Conservation (phyloP, 164 flowering plant genomes). For the Tetracentron sinense region DNA sequence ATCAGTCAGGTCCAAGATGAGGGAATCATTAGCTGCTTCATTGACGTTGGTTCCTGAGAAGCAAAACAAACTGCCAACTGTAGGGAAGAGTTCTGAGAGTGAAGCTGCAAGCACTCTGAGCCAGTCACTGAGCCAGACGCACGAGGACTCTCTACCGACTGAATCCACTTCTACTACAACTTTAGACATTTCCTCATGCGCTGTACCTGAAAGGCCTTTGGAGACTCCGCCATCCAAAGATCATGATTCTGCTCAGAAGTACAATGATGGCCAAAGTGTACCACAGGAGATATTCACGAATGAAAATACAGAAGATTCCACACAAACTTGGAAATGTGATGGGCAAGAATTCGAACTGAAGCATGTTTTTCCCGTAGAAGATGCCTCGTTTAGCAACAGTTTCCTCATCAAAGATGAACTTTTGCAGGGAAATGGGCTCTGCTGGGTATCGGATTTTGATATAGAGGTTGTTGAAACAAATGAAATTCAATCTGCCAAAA, state of each 20-base stretch:
- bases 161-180: conserved; percentile 16
- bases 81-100: conserved; percentile 25
- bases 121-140: conserved; percentile 7
- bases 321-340: conserved; percentile 19
- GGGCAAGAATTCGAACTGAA: conserved; percentile 40
- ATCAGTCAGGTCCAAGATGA: conserved; percentile 76
- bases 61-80: conserved; percentile 25
- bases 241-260: conserved; percentile 6
- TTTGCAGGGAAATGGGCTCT: conserved; percentile 84
- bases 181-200: not conserved
- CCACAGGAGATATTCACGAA: conserved; percentile 13
- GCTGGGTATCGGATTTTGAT: conserved; percentile 75
- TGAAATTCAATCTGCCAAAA: conserved; percentile 27
- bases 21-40: conserved; percentile 81
- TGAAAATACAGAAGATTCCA: conserved; percentile 17
- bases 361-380: conserved; percentile 45
- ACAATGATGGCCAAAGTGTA: conserved; percentile 13
- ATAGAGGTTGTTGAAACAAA: conserved; percentile 20
- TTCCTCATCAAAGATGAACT: conserved; percentile 81
- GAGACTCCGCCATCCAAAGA: not conserved
- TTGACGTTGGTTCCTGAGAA: conserved; percentile 56
- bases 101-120: conserved; percentile 21
- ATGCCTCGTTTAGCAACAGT: conserved; percentile 50
- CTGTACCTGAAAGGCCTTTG: not conserved
- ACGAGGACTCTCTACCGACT: conserved; percentile 23